Evolutionary conservation across 1,139 yeast species (phyloP), one percentile per base, ranked within the genome.

Genomic region (Pichia sp.): DNA sequence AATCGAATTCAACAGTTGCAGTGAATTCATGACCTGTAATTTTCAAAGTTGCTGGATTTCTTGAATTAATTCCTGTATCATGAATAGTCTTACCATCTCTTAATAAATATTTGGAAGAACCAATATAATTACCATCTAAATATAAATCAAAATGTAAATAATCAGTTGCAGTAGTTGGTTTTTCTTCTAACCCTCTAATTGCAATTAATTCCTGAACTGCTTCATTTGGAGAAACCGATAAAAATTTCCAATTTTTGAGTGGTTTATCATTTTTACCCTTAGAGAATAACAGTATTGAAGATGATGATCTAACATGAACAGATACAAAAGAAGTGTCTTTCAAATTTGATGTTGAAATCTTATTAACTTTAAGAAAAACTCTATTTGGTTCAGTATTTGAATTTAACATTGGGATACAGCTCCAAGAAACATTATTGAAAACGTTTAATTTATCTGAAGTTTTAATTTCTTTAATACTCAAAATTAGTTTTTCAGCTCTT

Each of bases 221-320:
- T 48, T 88, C 96, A 44, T 78, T 84, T 2, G 89, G 81, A 58
- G 74, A 74, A 15, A 85, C 88, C 2, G 94, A 82, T n/a, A 85
- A 75, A 58, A 88, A 85, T 52, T 79, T 80, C 95, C 95, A 88
- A 20, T 66, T 58, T 24, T 71, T 66, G 40, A 68, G 67, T 29
- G 74, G 76, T 30, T 68, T 67, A 59, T 81, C 85, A 64, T 84
- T 84, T 0, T 87, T 75, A 9, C 88, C 88, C 59, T 82, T 82
- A 24, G 83, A 77, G 59, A 85, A 82, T 4, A 71, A 67, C 35
- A 82, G 67, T 45, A 67, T 58, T 4, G 74, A 72, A 50, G 77
- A 78, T 37, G 75, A 66, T 37, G 77, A 70, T 42, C 74, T 68
- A 51, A 64, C 46, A 53, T 56, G 55, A 56, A 67, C 66, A 3